Evolutionary conservation across 768 basidiomycete species (phyloP).

Genomic region (Ramaria rubella): DNA sequence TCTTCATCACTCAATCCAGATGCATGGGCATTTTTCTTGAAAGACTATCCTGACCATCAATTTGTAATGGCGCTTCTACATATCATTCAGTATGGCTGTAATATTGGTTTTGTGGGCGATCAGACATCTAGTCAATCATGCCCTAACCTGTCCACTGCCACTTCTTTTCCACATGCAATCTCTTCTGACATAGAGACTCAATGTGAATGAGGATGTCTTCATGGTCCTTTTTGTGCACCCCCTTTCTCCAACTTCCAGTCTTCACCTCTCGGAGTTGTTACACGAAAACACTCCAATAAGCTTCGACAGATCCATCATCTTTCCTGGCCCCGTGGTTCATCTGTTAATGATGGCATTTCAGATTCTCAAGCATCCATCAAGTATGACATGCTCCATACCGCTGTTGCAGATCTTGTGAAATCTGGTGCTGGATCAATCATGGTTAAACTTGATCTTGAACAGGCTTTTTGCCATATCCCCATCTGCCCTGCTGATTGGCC

Average conservation of each 20-base stretch:
- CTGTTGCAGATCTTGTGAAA: not conserved
- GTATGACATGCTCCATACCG: constrained; percentile 23
- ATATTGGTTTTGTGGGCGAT: no score
- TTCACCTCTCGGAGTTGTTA: not conserved
- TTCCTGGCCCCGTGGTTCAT: not conserved
- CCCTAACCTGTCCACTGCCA: not conserved
- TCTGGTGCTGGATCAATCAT: constrained; percentile 26
- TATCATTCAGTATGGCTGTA: no score
- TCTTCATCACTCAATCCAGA: no score
- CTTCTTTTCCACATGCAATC: not conserved
- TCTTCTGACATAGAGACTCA: not conserved
- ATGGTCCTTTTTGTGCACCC: not conserved
- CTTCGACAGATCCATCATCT: not conserved
- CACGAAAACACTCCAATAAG: not conserved
- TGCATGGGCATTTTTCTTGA: no score
- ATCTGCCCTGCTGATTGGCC: constrained; percentile 26
- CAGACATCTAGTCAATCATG: not conserved
- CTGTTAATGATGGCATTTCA: constrained; percentile 15
- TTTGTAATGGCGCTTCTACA: no score
- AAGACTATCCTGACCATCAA: no score
- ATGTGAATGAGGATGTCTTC: not conserved
- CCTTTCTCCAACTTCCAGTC: not conserved
- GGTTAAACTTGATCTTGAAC: constrained; percentile 31
- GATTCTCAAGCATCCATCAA: constrained; percentile 23
- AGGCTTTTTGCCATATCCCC: constrained; percentile 33